Percentiles rank a stretch among this genome's conserved stretches.
These are phyloP conservation scores for Coemansia sp. DNA, from an alignment of 192 early-diverging fungal genomes.

Conservation along the genomic window DNA sequence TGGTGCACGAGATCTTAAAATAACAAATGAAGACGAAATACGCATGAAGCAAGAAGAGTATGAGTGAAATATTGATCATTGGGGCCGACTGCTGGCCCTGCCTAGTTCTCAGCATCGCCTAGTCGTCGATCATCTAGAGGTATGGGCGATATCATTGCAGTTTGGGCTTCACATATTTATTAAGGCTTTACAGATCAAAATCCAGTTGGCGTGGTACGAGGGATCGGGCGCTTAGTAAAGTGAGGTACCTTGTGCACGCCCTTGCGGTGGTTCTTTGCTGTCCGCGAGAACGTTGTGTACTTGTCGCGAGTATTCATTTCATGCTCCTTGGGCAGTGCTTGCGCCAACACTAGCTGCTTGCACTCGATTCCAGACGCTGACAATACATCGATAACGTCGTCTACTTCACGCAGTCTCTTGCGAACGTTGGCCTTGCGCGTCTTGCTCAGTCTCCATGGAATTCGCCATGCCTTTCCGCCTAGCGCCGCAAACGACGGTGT, in stretches of 20 bases:
- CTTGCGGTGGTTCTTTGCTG: slow-evolving; percentile 72
- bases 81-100: background rate
- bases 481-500: slow-evolving; percentile 41
- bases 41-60: background rate
- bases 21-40: slow-evolving; percentile 5
- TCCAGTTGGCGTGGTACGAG: slow-evolving; percentile 71
- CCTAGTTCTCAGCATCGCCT: background rate
- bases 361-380: slow-evolving; percentile 73
- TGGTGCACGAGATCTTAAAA: background rate
- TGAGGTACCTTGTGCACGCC: slow-evolving; percentile 84
- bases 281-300: slow-evolving; percentile 82
- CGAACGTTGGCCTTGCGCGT: slow-evolving; percentile 88
- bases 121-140: background rate
- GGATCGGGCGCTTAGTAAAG: slow-evolving; percentile 78
- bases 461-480: slow-evolving; percentile 57
- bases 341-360: slow-evolving; percentile 68
- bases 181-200: slow-evolving; percentile 50
- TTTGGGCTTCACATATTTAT: background rate
- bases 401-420: slow-evolving; percentile 81
- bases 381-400: slow-evolving; percentile 74
- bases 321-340: slow-evolving; percentile 64
- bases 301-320: slow-evolving; percentile 82
- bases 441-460: slow-evolving; percentile 68
- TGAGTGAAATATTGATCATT: background rate
- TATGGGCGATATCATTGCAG: background rate